Percentiles rank a stretch among this genome's conserved stretches.
Conservation (phyloP, 192 early-diverging fungal species). For the Podila minutissima region DNA sequence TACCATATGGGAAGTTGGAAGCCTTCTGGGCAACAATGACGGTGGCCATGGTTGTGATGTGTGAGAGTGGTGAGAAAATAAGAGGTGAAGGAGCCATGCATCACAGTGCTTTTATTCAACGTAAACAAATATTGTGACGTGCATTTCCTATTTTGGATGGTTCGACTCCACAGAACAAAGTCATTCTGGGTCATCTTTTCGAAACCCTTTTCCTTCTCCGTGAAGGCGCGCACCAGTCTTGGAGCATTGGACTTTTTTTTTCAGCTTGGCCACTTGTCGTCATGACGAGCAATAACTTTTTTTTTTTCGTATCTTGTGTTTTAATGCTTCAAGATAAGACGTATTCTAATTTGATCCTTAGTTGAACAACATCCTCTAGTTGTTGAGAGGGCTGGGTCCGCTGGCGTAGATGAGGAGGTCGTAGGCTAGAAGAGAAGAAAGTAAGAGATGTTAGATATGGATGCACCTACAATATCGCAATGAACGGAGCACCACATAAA, state of each 20-base stretch:
- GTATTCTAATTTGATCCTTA: not conserved
- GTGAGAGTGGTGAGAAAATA: not conserved
- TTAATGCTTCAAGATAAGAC: too few relatives aligned
- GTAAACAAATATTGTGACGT: not conserved
- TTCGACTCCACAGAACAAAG: not conserved
- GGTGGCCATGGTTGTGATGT: constrained; percentile 51
- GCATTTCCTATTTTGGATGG: not conserved
- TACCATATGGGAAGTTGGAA: constrained; percentile 58
- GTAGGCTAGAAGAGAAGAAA: constrained; percentile 7
- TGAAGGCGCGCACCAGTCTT: too few relatives aligned
- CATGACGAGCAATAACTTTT: too few relatives aligned
- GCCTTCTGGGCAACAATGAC: constrained; percentile 71
- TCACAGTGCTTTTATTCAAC: not conserved
- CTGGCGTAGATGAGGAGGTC: constrained; percentile 37
- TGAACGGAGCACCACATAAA: too few relatives aligned
- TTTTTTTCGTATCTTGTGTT: too few relatives aligned
- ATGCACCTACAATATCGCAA: not conserved
- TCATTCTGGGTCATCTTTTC: not conserved
- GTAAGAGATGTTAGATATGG: not conserved
- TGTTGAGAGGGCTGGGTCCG: constrained; percentile 49
- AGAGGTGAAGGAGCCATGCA: not conserved
- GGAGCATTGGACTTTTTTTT: not conserved
- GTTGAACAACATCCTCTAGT: constrained; percentile 10
- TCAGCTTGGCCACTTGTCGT: too few relatives aligned
- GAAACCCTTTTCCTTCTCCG: not conserved